phyloP scores from a whole-genome alignment of 441 rosid species.

The Syzygium malaccense region DNA sequence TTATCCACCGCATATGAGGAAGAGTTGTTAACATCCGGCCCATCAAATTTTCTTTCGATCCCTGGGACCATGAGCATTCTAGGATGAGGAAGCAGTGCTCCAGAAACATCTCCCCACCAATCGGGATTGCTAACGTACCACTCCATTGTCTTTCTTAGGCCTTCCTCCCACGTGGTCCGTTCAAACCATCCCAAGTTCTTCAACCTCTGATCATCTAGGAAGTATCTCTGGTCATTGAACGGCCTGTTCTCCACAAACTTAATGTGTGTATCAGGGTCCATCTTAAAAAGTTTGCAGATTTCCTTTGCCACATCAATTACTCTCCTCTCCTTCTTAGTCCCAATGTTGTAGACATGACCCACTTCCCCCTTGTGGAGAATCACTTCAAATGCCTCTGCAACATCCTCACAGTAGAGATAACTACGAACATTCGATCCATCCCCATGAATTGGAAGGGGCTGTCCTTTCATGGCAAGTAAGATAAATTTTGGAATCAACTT shows the following conservation, averaged over 20 bases:
- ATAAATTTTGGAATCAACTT: slow-evolving; percentile 15
- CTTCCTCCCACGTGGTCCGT: slow-evolving; percentile 13
- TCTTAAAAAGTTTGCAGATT: slow-evolving; percentile 7
- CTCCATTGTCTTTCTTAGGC: slow-evolving; percentile 13
- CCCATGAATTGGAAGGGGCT: slow-evolving; percentile 15
- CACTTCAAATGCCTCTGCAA: slow-evolving; percentile 16
- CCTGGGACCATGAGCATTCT: slow-evolving; percentile 12
- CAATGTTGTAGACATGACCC: slow-evolving; percentile 17
- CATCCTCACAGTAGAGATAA: slow-evolving; percentile 18
- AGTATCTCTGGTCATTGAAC: slow-evolving; percentile 16
- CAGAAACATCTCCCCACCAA: slow-evolving; percentile 21
- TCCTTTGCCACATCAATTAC: slow-evolving; percentile 14
- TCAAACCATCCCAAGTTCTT: slow-evolving; percentile 14
- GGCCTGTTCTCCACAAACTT: slow-evolving; percentile 17
- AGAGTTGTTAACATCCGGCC: neutral
- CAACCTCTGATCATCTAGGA: slow-evolving; percentile 16
- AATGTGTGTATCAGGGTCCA: slow-evolving; percentile 3
- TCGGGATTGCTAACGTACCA: slow-evolving; percentile 12
- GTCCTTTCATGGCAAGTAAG: slow-evolving; percentile 11
- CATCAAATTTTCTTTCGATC: slow-evolving; percentile 2
- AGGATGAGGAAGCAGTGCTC: slow-evolving; percentile 15
- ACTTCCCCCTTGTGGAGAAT: slow-evolving; percentile 17
- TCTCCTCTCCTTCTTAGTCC: slow-evolving; percentile 15
- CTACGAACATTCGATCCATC: slow-evolving; percentile 14
- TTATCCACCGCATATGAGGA: neutral